Percentiles rank a stretch among this genome's conserved stretches.
These are phyloP conservation scores for Xylariaceae sp. DNA, from an alignment of 2,329 filamentous ascomycete genomes.

Conservation along the genomic window DNA sequence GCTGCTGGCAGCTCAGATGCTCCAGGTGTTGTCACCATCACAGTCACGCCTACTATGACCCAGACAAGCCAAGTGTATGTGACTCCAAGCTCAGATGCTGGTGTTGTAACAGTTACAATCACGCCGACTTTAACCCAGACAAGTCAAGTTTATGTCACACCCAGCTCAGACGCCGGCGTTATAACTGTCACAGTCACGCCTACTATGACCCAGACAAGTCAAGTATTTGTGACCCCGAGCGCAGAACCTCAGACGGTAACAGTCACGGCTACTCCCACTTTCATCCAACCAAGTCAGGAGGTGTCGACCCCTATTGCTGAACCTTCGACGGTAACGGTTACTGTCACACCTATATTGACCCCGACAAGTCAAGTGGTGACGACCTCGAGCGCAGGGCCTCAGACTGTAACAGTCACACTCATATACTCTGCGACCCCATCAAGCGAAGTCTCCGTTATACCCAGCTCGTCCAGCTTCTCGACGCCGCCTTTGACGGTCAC, in stretches of 20 bases:
- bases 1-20: constrained; percentile 7
- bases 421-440: constrained; percentile 26
- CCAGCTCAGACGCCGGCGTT: constrained; percentile 9
- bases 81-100: not conserved
- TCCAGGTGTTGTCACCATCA: constrained; percentile 19
- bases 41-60: constrained; percentile 26
- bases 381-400: constrained; percentile 1
- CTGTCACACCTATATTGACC: not conserved
- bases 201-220: constrained; percentile 24
- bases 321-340: constrained; percentile 10
- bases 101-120: constrained; percentile 18
- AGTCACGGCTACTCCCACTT: constrained; percentile 12
- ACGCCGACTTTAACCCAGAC: constrained; percentile 20
- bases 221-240: not conserved
- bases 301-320: not conserved
- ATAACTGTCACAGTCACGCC: constrained; percentile 25
- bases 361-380: not conserved
- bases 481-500: not conserved
- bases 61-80: constrained; percentile 15
- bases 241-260: constrained; percentile 6
- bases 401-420: constrained; percentile 21
- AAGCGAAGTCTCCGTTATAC: constrained; percentile 12
- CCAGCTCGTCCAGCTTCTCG: not conserved
- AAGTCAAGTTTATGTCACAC: constrained; percentile 4
- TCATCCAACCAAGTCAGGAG: not conserved